Base-by-base conservation (phyloP, 306 rosid genomes). In the Datisca glomerata region DNA sequence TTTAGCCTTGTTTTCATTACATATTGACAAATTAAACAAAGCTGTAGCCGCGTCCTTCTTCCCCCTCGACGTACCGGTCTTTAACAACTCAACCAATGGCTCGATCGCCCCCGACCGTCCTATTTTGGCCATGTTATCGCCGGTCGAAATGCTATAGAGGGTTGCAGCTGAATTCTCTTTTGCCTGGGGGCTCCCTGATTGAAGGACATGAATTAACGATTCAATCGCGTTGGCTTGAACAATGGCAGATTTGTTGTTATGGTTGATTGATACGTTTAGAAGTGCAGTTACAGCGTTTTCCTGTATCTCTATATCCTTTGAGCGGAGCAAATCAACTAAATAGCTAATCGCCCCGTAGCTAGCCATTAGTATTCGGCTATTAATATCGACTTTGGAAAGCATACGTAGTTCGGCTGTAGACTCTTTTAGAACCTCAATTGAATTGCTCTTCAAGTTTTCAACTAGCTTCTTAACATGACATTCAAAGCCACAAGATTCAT, bases 81-180 rank as follows among this genome's bases (percentile, higher is more conserved):
- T 92, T 49, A 91, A 61, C 53, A 91, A 66, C 63, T 91, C 98
- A 51, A 91, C 95, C 56, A 91, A 70, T 15, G 96, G 98, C 53
- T 56, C 19, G 38, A 91, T 68, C 41, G 98, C 98, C 35, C 96
- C 96, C 2, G 96, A 84, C 71, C 92, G 70, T 65, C 96, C 98
- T 27, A 91, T 91, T 43, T 45, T 73, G 55, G 75, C 59, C 68
- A 81, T 91, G 73, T 84, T 84, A 50, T 91, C 95, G 73, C 77
- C 96, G 13, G 84, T 75, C 76, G 96, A 81, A 44, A 91, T 74
- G 70, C 98, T 91, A 72, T 75, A 91, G 41, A 91, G 93, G 47
- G 98, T 91, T 61, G 98, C 98, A 37, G 98, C 96, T 23, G 98
- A 73, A 71, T 91, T 91, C 73, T 91, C 98, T 70, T 71, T 78